Base-by-base conservation (phyloP, 2,329 filamentous ascomycete species). In the Ascochyta viciae-villosae region DNA sequence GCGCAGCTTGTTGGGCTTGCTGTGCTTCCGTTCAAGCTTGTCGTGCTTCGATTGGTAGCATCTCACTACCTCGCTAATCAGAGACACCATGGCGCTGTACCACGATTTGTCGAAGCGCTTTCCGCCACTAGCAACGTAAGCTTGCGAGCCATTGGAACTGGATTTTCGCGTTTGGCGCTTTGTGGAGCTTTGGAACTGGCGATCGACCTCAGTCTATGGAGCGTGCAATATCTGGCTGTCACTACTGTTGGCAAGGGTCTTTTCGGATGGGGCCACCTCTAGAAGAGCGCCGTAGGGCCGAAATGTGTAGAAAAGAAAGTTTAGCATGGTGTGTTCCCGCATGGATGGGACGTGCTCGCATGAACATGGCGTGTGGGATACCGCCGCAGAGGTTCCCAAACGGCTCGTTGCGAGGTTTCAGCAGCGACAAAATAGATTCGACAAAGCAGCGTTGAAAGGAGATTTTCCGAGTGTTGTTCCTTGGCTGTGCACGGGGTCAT, bases 191-290 rank as follows among this genome's bases (percentile, higher is more conserved):
- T 74, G 10, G 72, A 75, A 33, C 23, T 76, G 7, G 60, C 62
- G n/a, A 61, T 76, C 34, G 73, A 76, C 42, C 62, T 76, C 6
- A 54, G 58, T 10, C 45, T 76, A 6, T 76, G 73, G 73, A 65
- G 68, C n/a, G 50, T 61, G 41, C 70, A 76, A 43, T 75, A 71
- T 47, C 39, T 65, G n/a, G 61, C 60, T 2, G 64, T 74, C 6
- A 67, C 68, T 3, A 64, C 58, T 22, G 40, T 71, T 24, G 74
- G 74, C 22, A 65, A 68, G 48, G 63, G 43, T 12, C 42, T 61
- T 6, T 76, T 75, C 58, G 63, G 65, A n/a, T 76, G 74, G 74
- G 73, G 74, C 4, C 45, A 49, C n/a, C 61, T 74, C 6, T 74
- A 48, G 43, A 15, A 38, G 26, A 38, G 15, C 33, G 26, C 10